Conservation (phyloP, 2,329 filamentous ascomycete genomes). For the Penicillium sp. region DNA sequence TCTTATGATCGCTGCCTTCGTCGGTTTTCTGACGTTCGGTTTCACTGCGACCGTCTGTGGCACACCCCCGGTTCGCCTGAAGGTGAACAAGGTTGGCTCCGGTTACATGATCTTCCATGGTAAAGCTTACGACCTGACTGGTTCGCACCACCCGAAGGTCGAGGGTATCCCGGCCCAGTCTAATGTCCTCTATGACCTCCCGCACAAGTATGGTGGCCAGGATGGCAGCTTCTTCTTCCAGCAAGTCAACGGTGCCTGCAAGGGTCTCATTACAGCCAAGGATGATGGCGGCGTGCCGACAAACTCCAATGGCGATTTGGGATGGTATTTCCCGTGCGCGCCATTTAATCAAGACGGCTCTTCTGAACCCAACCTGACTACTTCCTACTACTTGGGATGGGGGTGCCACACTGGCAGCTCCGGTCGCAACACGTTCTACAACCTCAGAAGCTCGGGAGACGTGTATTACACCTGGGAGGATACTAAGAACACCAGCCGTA, state of each 20-base stretch:
- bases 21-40: conserved; percentile 95
- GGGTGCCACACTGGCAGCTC: conserved; percentile 78
- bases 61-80: conserved; percentile 70
- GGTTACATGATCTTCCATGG: conserved; percentile 98
- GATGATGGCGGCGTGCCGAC: conserved; percentile 74
- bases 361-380: conserved; percentile 72
- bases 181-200: conserved; percentile 87
- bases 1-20: conserved; percentile 79
- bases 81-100: conserved; percentile 76
- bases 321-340: conserved; percentile 96
- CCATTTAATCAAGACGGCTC: conserved; percentile 95
- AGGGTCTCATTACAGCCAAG: conserved; percentile 75
- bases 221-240: conserved; percentile 98
- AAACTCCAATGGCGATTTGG: conserved; percentile 73
- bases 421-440: conserved; percentile 77
- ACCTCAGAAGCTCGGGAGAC: conserved; percentile 72
- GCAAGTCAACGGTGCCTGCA: conserved; percentile 97
- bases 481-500: conserved; percentile 83
- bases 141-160: conserved; percentile 78
- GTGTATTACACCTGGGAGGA: conserved; percentile 98
- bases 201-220: conserved; percentile 78
- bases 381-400: conserved; percentile 80
- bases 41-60: conserved; percentile 90
- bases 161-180: conserved; percentile 73
- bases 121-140: conserved; percentile 79